A percentile compares a stretch with the other conserved stretches of the same genome.
Conservation (phyloP, 176 grass and related monocot species). For the Bonia amplexicaulis region DNA sequence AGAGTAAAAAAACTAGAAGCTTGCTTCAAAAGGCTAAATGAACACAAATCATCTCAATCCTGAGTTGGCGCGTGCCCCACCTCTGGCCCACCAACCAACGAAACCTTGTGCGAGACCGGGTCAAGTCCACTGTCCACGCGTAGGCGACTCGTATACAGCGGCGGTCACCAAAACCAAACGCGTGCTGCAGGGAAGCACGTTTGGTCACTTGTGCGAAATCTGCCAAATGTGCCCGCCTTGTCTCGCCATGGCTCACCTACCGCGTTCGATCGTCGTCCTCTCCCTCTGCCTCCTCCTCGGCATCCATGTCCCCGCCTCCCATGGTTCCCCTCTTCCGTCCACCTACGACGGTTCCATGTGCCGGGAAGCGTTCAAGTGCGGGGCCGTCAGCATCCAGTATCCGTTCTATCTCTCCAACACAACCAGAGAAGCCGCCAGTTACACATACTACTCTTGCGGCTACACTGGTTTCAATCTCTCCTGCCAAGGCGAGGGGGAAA, state of each 20-base stretch:
- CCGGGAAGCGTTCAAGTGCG: not conserved
- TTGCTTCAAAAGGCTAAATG: too few species aligned
- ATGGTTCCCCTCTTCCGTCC: not conserved
- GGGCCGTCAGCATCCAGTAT: not conserved
- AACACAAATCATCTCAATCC: not conserved
- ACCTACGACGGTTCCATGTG: not conserved
- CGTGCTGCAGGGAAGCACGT: not conserved
- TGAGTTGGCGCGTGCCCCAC: not conserved
- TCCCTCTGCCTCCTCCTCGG: not conserved
- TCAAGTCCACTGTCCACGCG: not conserved
- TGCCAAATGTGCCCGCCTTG: not conserved
- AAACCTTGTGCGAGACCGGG: not conserved
- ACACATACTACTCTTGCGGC: conserved; percentile 11
- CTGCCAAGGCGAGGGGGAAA: not conserved
- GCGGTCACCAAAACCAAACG: not conserved
- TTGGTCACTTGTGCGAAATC: not conserved
- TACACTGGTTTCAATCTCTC: conserved; percentile 31
- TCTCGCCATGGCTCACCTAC: conserved; percentile 22
- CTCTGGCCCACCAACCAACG: not conserved
- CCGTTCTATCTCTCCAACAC: not conserved
- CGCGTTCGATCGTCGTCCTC: not conserved
- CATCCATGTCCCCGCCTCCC: not conserved
- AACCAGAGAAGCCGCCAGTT: accelerated
- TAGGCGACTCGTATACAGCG: not conserved
- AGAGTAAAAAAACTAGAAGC: too few species aligned